Conservation (phyloP, 2,329 filamentous ascomycete species). For the Trichophyton mentagrophytes region DNA sequence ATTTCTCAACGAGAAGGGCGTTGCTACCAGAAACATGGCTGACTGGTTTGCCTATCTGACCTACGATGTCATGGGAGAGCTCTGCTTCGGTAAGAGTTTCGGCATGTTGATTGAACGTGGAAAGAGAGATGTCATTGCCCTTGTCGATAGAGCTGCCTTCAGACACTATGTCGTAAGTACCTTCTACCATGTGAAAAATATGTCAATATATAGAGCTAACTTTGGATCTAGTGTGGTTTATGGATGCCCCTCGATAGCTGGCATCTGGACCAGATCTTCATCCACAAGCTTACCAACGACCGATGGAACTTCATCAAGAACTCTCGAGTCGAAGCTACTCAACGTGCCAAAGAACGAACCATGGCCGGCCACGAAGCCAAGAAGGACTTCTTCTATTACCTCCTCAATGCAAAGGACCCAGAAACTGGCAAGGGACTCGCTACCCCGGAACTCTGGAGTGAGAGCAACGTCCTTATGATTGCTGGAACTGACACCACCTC, state of each 20-base stretch:
- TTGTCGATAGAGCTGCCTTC: slow-evolving; percentile 56
- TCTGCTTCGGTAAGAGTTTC: slow-evolving; percentile 26
- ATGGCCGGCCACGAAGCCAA: slow-evolving; percentile 23
- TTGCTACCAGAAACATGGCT: slow-evolving; percentile 17
- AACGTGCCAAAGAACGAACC: slow-evolving; percentile 22
- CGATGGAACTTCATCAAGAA: slow-evolving; percentile 14
- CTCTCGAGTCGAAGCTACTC: slow-evolving; percentile 29
- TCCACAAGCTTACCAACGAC: slow-evolving; percentile 14
- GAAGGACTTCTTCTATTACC: slow-evolving; percentile 39
- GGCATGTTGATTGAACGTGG: slow-evolving; percentile 32
- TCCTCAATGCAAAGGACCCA: slow-evolving; percentile 36
- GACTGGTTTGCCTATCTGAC: slow-evolving; percentile 21
- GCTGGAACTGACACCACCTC: slow-evolving; percentile 35
- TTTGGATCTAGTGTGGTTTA: slow-evolving; percentile 13
- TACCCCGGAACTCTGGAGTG: slow-evolving; percentile 37
- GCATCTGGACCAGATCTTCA: slow-evolving; percentile 13
- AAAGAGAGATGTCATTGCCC: slow-evolving; percentile 50
- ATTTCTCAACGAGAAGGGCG: slow-evolving; percentile 7
- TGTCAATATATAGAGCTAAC: slow-evolving; percentile 7
- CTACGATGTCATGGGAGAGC: slow-evolving; percentile 28
- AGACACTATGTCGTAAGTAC: slow-evolving; percentile 32
- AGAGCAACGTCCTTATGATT: slow-evolving; percentile 39
- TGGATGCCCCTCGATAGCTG: slow-evolving; percentile 12
- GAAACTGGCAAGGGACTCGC: slow-evolving; percentile 34
- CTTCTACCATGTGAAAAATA: slow-evolving; percentile 44